Evolutionary conservation across 371 early-diverging fungal genomes (phyloP).

Genomic region (Mucor plumbeus): DNA sequence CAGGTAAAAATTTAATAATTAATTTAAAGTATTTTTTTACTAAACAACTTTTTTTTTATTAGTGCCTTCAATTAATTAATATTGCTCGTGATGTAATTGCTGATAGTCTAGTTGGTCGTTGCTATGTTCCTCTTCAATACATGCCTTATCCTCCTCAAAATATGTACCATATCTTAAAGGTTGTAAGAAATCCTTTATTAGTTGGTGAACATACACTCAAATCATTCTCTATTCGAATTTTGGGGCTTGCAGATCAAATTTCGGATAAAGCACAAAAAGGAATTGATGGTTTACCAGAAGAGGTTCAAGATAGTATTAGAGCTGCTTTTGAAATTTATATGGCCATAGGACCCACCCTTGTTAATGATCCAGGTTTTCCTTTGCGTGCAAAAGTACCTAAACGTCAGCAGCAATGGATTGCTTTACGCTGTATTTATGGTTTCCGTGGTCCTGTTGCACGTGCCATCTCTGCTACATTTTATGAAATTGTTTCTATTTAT

Average conservation of each 20-base stretch:
- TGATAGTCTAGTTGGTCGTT: conserved; percentile 52
- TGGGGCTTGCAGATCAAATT: conserved; percentile 34
- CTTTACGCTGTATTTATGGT: conserved; percentile 47
- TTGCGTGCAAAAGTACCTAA: conserved; percentile 47
- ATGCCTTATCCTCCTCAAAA: conserved; percentile 26
- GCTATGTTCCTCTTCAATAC: conserved; percentile 55
- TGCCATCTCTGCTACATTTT: conserved; percentile 22
- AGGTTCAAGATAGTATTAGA: conserved; percentile 45
- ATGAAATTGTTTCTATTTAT: conserved; percentile 13
- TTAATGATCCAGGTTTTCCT: conserved; percentile 40
- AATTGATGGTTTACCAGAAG: conserved; percentile 44
- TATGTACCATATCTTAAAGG: conserved; percentile 32
- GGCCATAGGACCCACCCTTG: conserved; percentile 47
- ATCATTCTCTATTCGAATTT: conserved; percentile 33
- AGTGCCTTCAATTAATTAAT: conserved; percentile 64
- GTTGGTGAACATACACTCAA: conserved; percentile 32
- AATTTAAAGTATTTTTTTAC: neutral
- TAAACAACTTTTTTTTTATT: conserved; percentile 3
- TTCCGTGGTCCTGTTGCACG: conserved; percentile 34
- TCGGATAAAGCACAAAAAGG: conserved; percentile 44
- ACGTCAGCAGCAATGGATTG: conserved; percentile 44
- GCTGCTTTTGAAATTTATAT: conserved; percentile 56
- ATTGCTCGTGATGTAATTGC: conserved; percentile 60
- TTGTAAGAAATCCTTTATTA: conserved; percentile 25
- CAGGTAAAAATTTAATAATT: conserved; percentile 33